Conservation (phyloP, 2,329 filamentous ascomycete genomes). For the Verticillium zaregamsianum region DNA sequence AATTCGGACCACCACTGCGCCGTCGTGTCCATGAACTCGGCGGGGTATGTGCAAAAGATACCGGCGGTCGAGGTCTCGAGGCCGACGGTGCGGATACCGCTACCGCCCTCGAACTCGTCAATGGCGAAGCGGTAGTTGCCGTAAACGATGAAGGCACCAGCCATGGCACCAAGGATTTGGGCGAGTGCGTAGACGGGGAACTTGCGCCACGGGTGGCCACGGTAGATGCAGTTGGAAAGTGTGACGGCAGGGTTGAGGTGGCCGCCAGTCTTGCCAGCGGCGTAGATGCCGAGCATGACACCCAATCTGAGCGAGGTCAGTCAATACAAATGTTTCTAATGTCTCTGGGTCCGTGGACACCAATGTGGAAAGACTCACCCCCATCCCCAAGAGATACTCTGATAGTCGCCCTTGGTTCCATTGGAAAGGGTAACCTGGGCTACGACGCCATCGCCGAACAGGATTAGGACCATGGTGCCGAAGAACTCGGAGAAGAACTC, state of each 20-base stretch:
- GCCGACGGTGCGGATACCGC: slow-evolving; percentile 56
- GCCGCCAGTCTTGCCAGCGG: slow-evolving; percentile 59
- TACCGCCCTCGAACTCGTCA: slow-evolving; percentile 57
- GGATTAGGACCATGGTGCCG: slow-evolving; percentile 61
- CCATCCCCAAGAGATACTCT: slow-evolving; percentile 47
- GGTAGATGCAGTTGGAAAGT: slow-evolving; percentile 63
- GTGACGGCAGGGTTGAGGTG: slow-evolving; percentile 71
- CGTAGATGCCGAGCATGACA: slow-evolving; percentile 67
- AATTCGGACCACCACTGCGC: slow-evolving; percentile 71
- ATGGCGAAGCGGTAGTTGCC: slow-evolving; percentile 63
- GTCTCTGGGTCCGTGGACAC: neutral
- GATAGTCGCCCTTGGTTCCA: slow-evolving; percentile 41
- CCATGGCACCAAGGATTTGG: slow-evolving; percentile 64
- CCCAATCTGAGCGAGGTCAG: slow-evolving; percentile 42
- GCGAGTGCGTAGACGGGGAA: slow-evolving; percentile 65
- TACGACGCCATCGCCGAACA: slow-evolving; percentile 69
- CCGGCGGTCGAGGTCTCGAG: slow-evolving; percentile 59
- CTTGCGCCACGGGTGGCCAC: slow-evolving; percentile 64
- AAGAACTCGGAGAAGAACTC: slow-evolving; percentile 66
- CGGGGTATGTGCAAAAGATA: slow-evolving; percentile 71
- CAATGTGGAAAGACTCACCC: slow-evolving; percentile 29
- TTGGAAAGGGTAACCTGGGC: slow-evolving; percentile 62
- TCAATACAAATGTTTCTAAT: neutral
- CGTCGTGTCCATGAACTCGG: slow-evolving; percentile 59
- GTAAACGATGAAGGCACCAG: slow-evolving; percentile 56